Conservation (phyloP, 2,329 filamentous ascomycete genomes). For the Cytospora chrysosperma region DNA sequence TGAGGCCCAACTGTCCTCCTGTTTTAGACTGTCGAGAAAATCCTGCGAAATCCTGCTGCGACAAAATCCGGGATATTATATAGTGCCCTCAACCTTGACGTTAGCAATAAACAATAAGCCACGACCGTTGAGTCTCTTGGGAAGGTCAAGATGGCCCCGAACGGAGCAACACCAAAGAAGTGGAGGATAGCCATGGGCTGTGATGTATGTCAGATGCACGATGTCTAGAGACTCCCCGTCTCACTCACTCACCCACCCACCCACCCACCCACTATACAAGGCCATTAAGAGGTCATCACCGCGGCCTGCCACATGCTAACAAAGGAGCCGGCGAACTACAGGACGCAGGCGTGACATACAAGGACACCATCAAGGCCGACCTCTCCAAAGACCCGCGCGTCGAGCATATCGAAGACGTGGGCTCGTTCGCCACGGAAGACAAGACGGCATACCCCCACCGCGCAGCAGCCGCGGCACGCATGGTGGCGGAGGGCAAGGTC, state of each 20-base stretch:
- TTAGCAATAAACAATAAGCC: background rate
- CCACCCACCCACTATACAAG: too few species aligned
- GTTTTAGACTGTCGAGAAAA: background rate
- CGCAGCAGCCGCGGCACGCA: conserved; percentile 67
- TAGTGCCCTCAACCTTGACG: background rate
- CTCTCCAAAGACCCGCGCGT: conserved; percentile 68
- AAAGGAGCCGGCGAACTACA: conserved; percentile 30
- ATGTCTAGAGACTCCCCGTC: conserved; percentile 20
- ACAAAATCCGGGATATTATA: background rate
- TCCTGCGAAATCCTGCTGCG: too few species aligned
- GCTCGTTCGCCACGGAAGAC: conserved; percentile 63
- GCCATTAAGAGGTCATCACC: too few species aligned
- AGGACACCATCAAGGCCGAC: conserved; percentile 72
- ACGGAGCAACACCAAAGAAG: conserved; percentile 36
- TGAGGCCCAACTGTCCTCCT: background rate
- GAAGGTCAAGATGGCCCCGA: conserved; percentile 8
- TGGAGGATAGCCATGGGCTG: conserved; percentile 56
- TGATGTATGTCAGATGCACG: conserved; percentile 45
- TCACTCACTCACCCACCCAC: too few species aligned
- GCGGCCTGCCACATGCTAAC: background rate
- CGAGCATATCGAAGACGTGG: conserved; percentile 69
- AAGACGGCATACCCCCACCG: conserved; percentile 81
- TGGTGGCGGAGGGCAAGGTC: conserved; percentile 61
- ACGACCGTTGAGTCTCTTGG: background rate
- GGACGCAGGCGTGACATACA: conserved; percentile 77